Conservation (phyloP, 2,329 filamentous ascomycete genomes). For the Talaromyces sp. region DNA sequence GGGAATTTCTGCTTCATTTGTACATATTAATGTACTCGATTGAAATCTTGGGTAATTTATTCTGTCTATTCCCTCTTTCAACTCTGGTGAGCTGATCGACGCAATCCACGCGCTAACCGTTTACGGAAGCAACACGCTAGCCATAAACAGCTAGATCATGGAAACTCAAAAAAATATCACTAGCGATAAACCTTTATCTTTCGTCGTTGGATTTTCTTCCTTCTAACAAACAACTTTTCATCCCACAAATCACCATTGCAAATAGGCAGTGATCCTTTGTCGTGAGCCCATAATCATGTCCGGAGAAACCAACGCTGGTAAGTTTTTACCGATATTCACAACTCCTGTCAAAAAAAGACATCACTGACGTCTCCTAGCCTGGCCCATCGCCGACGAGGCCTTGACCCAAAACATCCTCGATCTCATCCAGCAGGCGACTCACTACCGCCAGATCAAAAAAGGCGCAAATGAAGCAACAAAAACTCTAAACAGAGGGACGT, state of each 20-base stretch:
- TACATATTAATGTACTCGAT: not conserved
- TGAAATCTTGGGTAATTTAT: not conserved
- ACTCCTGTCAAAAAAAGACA: too few relatives aligned
- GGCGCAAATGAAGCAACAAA: conserved; percentile 85
- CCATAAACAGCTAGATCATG: not conserved
- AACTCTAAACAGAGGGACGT: conserved; percentile 84
- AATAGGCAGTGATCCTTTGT: conserved; percentile 33
- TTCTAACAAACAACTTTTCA: not conserved
- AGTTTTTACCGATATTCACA: conserved; percentile 5
- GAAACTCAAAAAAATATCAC: not conserved
- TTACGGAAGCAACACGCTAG: not conserved
- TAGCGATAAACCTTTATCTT: not conserved
- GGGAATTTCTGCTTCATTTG: not conserved
- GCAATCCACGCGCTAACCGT: not conserved
- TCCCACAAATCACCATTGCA: not conserved
- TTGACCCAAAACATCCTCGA: conserved; percentile 80
- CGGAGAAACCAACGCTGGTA: conserved; percentile 27
- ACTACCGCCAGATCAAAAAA: conserved; percentile 73
- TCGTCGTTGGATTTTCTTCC: not conserved
- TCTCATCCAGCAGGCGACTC: conserved; percentile 66
- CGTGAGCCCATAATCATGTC: conserved; percentile 32
- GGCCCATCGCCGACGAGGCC: conserved; percentile 68
- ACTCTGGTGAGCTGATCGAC: not conserved
- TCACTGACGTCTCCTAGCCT: conserved; percentile 42
- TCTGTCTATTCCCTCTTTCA: not conserved